phyloP scores from a whole-genome alignment of 1,139 yeast species.

The Tardiomyces depauwii region DNA sequence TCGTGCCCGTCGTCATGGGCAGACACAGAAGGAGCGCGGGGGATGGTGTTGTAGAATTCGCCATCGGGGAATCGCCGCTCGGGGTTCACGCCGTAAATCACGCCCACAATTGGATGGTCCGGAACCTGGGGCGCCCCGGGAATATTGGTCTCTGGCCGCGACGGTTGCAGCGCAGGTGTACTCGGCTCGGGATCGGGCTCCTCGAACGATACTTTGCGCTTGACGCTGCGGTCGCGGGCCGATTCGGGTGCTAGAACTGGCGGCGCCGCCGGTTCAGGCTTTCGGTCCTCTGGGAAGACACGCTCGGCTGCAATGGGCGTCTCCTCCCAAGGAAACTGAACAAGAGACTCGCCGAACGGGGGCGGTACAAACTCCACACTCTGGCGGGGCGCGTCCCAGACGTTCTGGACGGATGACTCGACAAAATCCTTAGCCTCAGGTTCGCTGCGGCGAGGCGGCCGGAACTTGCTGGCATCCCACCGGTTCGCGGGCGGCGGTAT shows the following conservation, averaged over 20 bases:
- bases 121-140: not conserved
- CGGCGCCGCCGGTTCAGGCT: not conserved
- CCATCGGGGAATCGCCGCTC: not conserved
- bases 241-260: not conserved
- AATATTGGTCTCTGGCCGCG: no score
- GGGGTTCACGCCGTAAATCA: not conserved
- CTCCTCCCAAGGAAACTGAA: slow-evolving; percentile 9
- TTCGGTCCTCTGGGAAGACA: slow-evolving; percentile 5
- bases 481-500: slow-evolving; percentile 20
- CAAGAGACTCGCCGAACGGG: slow-evolving; percentile 7
- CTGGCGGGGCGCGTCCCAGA: slow-evolving; percentile 18
- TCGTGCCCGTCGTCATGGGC: not conserved
- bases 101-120: not conserved
- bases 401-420: slow-evolving; percentile 14
- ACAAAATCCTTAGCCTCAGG: slow-evolving; percentile 31
- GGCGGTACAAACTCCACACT: not conserved
- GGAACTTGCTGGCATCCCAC: slow-evolving; percentile 34
- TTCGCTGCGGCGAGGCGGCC: slow-evolving; percentile 29
- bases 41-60: not conserved
- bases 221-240: not conserved
- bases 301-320: slow-evolving; percentile 8
- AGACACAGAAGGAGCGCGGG: not conserved
- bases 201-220: not conserved
- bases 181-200: not conserved
- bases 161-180: no score